phyloP scores from a whole-genome alignment of 2,329 filamentous ascomycete species.

The Rhynchosporium agropyri region DNA sequence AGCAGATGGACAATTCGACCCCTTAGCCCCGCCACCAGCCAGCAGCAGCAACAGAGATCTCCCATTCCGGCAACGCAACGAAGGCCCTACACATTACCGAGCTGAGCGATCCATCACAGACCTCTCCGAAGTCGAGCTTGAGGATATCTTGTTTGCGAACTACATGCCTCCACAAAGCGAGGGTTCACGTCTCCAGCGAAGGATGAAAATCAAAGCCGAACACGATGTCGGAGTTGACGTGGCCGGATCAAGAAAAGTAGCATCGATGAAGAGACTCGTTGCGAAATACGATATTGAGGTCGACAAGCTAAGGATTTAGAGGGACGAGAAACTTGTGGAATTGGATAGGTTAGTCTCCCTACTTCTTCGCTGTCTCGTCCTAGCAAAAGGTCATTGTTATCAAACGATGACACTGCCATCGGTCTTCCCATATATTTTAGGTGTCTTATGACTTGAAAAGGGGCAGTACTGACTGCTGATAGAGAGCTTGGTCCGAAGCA shows the following conservation, averaged over 20 bases:
- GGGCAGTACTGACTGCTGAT: background rate
- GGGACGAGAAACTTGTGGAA: background rate
- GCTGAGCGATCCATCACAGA: background rate
- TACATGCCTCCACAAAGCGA: background rate
- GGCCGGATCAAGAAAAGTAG: background rate
- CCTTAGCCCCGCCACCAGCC: no score
- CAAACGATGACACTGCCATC: no score
- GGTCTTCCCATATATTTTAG: background rate
- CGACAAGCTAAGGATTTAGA: background rate
- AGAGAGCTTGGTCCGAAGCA: background rate
- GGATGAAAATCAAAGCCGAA: conserved; percentile 2
- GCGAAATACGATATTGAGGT: conserved; percentile 5
- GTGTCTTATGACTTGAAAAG: background rate
- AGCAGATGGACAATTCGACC: no score
- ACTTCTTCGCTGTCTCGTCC: no score
- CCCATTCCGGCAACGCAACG: no score
- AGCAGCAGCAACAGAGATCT: no score
- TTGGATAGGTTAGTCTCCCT: background rate
- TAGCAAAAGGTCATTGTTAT: no score
- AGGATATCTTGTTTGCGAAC: background rate
- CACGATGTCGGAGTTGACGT: background rate
- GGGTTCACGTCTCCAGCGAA: background rate
- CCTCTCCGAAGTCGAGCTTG: conserved; percentile 2
- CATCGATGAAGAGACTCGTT: background rate
- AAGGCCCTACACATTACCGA: background rate